A percentile compares a stretch with the other conserved stretches of the same genome.
phyloP scores from a whole-genome alignment of 2,329 filamentous ascomycete species.

The Cladosporium sp. region DNA sequence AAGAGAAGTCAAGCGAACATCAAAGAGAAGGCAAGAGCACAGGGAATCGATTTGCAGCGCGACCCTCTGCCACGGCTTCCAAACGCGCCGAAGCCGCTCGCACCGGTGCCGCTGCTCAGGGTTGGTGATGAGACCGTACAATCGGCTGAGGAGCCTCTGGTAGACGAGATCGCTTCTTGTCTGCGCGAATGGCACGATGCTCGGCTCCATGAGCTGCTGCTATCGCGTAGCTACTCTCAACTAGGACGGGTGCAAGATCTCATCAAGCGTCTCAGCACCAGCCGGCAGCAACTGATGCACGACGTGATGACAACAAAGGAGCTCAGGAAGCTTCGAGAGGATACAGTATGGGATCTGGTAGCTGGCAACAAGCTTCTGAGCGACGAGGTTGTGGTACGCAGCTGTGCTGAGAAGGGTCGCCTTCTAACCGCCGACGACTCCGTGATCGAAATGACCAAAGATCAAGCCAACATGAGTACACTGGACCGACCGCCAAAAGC shows the following conservation, averaged over 20 bases:
- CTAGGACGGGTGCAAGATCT: constrained; percentile 76
- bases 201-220: constrained; percentile 83
- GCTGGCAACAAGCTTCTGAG: constrained; percentile 89
- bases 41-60: constrained; percentile 16
- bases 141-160: constrained; percentile 78
- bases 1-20: constrained; percentile 19
- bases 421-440: constrained; percentile 90
- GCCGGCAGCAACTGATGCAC: constrained; percentile 84
- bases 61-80: constrained; percentile 51
- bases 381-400: constrained; percentile 90
- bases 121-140: constrained; percentile 95
- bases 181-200: constrained; percentile 97
- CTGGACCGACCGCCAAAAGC: constrained; percentile 72
- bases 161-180: constrained; percentile 96
- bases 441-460: constrained; percentile 78
- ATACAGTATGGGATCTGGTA: constrained; percentile 92
- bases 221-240: constrained; percentile 72
- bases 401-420: constrained; percentile 73
- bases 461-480: constrained; percentile 95
- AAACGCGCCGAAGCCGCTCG: constrained; percentile 68
- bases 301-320: constrained; percentile 87
- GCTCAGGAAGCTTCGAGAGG: constrained; percentile 71
- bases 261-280: constrained; percentile 75
- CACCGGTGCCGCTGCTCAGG: constrained; percentile 93
- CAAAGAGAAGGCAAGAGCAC: constrained; percentile 15